Evolutionary conservation across 805 yeast species (phyloP).

Genomic region (Starmerella stellata): DNA sequence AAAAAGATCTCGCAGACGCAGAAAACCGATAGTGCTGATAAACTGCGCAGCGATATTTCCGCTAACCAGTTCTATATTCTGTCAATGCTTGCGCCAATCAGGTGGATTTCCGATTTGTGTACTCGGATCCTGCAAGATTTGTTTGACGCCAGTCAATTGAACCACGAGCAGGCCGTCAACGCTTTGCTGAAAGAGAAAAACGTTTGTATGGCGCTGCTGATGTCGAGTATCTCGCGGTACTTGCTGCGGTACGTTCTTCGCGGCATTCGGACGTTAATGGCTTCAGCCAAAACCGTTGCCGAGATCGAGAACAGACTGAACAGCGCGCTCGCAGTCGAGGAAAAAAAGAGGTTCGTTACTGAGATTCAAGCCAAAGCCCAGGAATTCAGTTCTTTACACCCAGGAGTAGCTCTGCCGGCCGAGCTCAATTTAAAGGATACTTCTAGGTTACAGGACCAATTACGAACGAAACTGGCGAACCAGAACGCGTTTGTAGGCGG

Average conservation of each 20-base stretch:
- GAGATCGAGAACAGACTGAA: constrained; percentile 11
- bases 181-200: constrained; percentile 5
- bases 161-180: constrained; percentile 1
- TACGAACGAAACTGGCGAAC: constrained; percentile 7
- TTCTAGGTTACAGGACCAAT: constrained; percentile 15
- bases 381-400: background rate
- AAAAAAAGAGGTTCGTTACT: constrained; percentile 10
- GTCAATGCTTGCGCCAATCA: constrained; percentile 46
- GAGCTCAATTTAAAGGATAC: constrained; percentile 8
- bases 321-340: constrained; percentile 14
- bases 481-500: background rate
- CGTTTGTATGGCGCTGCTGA: constrained; percentile 21
- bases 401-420: background rate
- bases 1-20: constrained; percentile 23
- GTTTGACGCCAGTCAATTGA: constrained; percentile 15
- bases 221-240: constrained; percentile 24
- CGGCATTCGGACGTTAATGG: constrained; percentile 24
- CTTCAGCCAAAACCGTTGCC: constrained; percentile 7
- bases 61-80: constrained; percentile 19
- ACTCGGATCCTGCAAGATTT: constrained; percentile 56
- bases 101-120: constrained; percentile 73
- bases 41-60: constrained; percentile 26
- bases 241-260: constrained; percentile 23
- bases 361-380: constrained; percentile 12
- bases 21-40: constrained; percentile 19